phyloP scores from a whole-genome alignment of 164 flowering plant species.

The Saururus chinensis region DNA sequence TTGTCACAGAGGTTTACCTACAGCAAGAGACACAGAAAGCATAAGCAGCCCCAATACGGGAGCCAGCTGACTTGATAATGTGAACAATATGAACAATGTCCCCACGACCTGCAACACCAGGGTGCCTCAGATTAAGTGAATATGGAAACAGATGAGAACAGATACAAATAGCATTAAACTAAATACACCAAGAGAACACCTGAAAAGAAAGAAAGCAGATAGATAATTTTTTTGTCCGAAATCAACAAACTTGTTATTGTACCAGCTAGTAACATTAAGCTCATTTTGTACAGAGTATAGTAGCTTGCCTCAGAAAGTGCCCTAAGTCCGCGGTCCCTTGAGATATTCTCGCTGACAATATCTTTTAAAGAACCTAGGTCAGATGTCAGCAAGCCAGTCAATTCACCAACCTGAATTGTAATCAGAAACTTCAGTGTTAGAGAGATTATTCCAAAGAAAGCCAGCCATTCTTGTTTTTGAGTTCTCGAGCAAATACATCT shows the following conservation, averaged over 20 bases:
- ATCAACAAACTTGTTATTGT: background rate
- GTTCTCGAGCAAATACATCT: background rate
- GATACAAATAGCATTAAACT: background rate
- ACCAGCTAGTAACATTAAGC: slow-evolving; percentile 26
- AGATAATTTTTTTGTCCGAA: background rate
- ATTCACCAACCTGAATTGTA: slow-evolving; percentile 70
- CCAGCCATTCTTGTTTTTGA: background rate
- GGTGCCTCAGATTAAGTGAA: background rate
- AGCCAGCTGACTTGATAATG: slow-evolving; percentile 78
- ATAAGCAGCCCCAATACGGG: slow-evolving; percentile 66
- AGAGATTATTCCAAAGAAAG: background rate
- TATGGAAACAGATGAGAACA: background rate
- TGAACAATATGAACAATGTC: slow-evolving; percentile 69
- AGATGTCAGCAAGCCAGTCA: slow-evolving; percentile 80
- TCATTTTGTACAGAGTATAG: slow-evolving; percentile 48
- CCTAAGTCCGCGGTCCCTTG: slow-evolving; percentile 96
- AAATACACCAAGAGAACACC: background rate
- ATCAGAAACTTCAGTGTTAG: background rate
- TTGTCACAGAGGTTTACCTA: slow-evolving; percentile 31
- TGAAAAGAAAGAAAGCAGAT: background rate
- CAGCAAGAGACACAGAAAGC: slow-evolving; percentile 58
- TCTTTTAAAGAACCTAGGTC: slow-evolving; percentile 83
- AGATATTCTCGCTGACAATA: slow-evolving; percentile 79
- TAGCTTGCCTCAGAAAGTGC: slow-evolving; percentile 99
- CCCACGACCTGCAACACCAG: slow-evolving; percentile 58